Evolutionary conservation across 2,329 filamentous ascomycete genomes (phyloP).

Genomic region (Zymoseptoria ardabiliae): DNA sequence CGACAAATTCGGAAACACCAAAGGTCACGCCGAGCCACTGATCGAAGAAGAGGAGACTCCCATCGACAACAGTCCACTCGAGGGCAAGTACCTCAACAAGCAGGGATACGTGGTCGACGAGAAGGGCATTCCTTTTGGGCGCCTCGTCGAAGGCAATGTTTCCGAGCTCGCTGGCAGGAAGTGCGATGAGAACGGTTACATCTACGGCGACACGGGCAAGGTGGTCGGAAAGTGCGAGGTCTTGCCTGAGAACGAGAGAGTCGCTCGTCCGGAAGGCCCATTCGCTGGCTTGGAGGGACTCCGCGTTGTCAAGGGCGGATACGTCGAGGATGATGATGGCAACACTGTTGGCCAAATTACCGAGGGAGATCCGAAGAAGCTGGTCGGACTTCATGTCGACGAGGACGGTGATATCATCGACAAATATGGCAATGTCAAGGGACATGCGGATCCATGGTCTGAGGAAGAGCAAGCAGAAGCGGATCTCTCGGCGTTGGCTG

Average conservation of each 20-base stretch:
- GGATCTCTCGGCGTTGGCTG: conserved; percentile 54
- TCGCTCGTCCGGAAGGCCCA: conserved; percentile 55
- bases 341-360: conserved; percentile 65
- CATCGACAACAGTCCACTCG: conserved; percentile 47
- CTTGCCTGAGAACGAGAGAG: conserved; percentile 51
- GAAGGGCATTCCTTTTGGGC: conserved; percentile 49
- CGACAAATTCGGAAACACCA: conserved; percentile 62
- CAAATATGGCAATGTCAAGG: conserved; percentile 59
- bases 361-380: conserved; percentile 62
- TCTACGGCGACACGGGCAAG: conserved; percentile 51
- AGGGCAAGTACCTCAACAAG: conserved; percentile 51
- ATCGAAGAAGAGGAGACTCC: conserved; percentile 33
- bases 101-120: conserved; percentile 50
- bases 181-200: conserved; percentile 49
- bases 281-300: conserved; percentile 61
- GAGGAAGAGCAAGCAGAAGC: conserved; percentile 41
- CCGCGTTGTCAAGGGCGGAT: conserved; percentile 62
- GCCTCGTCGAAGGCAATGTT: conserved; percentile 50
- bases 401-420: conserved; percentile 78
- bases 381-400: conserved; percentile 68
- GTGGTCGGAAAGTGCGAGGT: conserved; percentile 52
- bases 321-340: conserved; percentile 70
- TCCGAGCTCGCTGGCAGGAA: conserved; percentile 52
- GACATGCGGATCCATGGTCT: conserved; percentile 52
- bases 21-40: conserved; percentile 52